These are phyloP conservation scores for Auricularia cornea DNA, from an alignment of 768 basidiomycete species.

Conservation along the genomic window DNA sequence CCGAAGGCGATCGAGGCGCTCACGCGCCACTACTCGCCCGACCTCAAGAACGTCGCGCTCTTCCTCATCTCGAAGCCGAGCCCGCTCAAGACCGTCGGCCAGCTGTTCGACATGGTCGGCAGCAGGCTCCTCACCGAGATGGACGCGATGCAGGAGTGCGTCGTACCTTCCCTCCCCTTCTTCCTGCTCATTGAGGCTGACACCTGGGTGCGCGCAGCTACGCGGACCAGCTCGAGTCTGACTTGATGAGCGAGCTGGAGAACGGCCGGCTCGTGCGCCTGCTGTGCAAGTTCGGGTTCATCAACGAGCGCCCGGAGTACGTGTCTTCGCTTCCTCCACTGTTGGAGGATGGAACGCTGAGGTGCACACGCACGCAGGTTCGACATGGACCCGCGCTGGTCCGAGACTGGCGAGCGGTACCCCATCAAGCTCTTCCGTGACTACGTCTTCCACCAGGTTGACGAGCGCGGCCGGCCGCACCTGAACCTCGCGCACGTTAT, in stretches of 20 bases:
- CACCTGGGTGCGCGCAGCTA: constrained; percentile 42
- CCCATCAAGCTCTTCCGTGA: constrained; percentile 98
- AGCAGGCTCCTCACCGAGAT: constrained; percentile 67
- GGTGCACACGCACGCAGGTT: too few relatives aligned
- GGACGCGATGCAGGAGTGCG: constrained; percentile 74
- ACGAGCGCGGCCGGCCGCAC: constrained; percentile 81
- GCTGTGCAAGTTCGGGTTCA: constrained; percentile 92
- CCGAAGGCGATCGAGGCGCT: constrained; percentile 70
- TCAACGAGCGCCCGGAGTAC: constrained; percentile 98
- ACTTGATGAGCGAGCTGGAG: constrained; percentile 84
- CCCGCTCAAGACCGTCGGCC: constrained; percentile 64
- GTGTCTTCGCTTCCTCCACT: constrained; percentile 24
- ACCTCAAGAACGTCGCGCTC: constrained; percentile 71
- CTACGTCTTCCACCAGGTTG: constrained; percentile 96
- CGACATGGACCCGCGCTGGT: constrained; percentile 93
- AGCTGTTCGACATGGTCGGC: constrained; percentile 74
- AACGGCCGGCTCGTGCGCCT: constrained; percentile 87
- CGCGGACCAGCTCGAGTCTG: constrained; percentile 71
- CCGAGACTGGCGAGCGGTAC: constrained; percentile 96
- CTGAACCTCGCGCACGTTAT: constrained; percentile 88
- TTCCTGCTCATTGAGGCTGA: not conserved
- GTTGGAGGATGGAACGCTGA: too few relatives aligned
- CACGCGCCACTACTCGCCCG: constrained; percentile 62
- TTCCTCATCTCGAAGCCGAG: constrained; percentile 60
- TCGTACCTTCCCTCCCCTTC: not conserved